phyloP scores from a whole-genome alignment of 768 basidiomycete genomes.

The Suillus alpinus region DNA sequence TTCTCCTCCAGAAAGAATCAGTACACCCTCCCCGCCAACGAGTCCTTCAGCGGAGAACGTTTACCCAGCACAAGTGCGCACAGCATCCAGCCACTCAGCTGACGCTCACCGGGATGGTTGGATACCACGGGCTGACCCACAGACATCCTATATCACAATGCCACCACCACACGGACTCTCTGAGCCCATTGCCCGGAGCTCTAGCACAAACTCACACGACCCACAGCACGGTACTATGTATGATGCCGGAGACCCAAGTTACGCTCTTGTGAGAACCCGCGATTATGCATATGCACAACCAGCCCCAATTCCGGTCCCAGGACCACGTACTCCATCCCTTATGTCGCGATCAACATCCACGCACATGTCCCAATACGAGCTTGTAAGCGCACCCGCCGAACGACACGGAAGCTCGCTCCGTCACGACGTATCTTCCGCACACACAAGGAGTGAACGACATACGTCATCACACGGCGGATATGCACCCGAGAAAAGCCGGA shows the following conservation, averaged over 20 bases:
- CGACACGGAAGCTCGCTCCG: constrained; percentile 21
- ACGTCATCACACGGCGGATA: constrained; percentile 17
- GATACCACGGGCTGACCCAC: constrained; percentile 29
- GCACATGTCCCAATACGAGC: constrained; percentile 30
- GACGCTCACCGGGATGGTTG: constrained; percentile 21
- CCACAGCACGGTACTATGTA: neutral
- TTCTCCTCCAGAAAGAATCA: constrained; percentile 9
- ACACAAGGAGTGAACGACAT: constrained; percentile 19
- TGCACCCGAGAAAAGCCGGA: constrained; percentile 21
- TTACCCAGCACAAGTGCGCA: constrained; percentile 27
- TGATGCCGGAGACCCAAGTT: neutral
- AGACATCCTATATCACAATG: constrained; percentile 19
- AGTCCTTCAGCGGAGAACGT: constrained; percentile 19
- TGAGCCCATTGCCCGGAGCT: constrained; percentile 14
- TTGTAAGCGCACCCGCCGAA: constrained; percentile 22
- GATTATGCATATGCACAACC: constrained; percentile 28
- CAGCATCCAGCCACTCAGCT: constrained; percentile 13
- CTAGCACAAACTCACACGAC: constrained; percentile 14
- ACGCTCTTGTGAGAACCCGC: constrained; percentile 24
- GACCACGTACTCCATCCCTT: constrained; percentile 18
- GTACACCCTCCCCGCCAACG: constrained; percentile 9
- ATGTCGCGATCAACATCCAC: constrained; percentile 26
- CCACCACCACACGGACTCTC: constrained; percentile 21
- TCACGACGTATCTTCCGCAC: constrained; percentile 20
- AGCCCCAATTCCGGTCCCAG: constrained; percentile 8